phyloP scores from a whole-genome alignment of 2,329 filamentous ascomycete species.

The Cladophialophora exuberans region DNA sequence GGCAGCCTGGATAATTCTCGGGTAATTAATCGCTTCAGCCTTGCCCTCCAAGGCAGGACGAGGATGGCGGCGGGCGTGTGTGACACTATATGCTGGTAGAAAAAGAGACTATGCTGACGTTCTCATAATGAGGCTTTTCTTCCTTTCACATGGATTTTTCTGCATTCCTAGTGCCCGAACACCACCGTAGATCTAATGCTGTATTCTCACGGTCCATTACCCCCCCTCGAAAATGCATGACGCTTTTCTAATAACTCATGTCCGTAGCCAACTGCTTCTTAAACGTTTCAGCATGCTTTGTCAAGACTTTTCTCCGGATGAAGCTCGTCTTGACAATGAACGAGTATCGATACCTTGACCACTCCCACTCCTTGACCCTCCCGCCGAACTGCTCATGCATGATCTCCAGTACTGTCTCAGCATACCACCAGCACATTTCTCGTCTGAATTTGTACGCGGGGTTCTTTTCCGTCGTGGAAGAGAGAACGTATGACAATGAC shows the following conservation, averaged over 20 bases:
- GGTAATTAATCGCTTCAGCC: constrained; percentile 11
- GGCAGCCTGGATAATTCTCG: constrained; percentile 24
- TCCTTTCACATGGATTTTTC: too few relatives aligned
- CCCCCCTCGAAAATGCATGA: too few relatives aligned
- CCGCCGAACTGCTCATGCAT: constrained; percentile 21
- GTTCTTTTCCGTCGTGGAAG: constrained; percentile 15
- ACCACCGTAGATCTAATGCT: too few relatives aligned
- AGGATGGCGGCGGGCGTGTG: background rate
- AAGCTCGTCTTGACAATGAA: constrained; percentile 29
- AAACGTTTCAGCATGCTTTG: constrained; percentile 23
- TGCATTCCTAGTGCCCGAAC: too few relatives aligned
- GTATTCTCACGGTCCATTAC: too few relatives aligned
- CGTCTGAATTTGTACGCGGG: constrained; percentile 23
- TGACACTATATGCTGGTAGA: too few relatives aligned
- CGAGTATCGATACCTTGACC: constrained; percentile 28
- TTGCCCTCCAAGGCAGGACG: background rate
- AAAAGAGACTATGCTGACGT: too few relatives aligned
- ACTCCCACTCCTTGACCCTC: constrained; percentile 29
- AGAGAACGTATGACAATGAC: constrained; percentile 19
- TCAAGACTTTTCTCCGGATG: constrained; percentile 19
- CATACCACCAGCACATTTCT: constrained; percentile 33
- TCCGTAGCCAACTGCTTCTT: constrained; percentile 20
- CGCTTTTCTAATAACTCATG: constrained; percentile 25
- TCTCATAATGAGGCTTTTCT: too few relatives aligned
- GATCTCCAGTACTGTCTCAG: constrained; percentile 26